Evolutionary conservation across 345 rosid species (phyloP), one percentile per base, ranked within the genome.

Genomic region (Punica granatum): DNA sequence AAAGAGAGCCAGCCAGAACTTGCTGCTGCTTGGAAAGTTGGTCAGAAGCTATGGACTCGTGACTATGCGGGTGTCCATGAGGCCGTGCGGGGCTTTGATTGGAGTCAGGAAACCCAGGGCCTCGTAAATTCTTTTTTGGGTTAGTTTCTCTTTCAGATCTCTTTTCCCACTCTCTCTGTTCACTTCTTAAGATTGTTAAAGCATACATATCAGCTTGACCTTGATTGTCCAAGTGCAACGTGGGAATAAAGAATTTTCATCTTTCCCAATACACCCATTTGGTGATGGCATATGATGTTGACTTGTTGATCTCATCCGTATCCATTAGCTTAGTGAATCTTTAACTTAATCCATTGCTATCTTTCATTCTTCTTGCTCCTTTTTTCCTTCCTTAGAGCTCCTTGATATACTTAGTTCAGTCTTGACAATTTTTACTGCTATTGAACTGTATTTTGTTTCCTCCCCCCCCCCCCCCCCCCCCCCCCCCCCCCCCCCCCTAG

Each of bases 11-110:
- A 80, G 65, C 87, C 84, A 0, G 97, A 89, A 69, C 76, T 88
- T 23, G 83, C 73, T 70, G 96, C 97, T 8, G 87, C 79, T 28
- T 94, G 97, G 98, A 75, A 43, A 73, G 83, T 94, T 67, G 96
- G 93, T 65, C 96, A 89, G 83, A 82, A 78, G 75, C 79, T 91
- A 23, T 94, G 97, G 98, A 83, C 85, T 34, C 85, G 78, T 65
- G 96, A 91, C 70, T 82, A 88, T 77, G 83, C 89, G 0, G 87
- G 85, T 63, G 98, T 94, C 2, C 77, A 91, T 75, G 93, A 72
- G 79, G 92, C 93, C 53, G 66, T 91, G 74, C 76, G 68, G 4
- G 85, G 83, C 63, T 94, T 82, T 66, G 85, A 86, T 70, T 94
- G 99, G 99, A 83, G 87, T 71, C 88, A 72, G 69, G 93, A 94